Evolutionary conservation across 306 rosid genomes (phyloP).

Genomic region (Lablab purpureus): DNA sequence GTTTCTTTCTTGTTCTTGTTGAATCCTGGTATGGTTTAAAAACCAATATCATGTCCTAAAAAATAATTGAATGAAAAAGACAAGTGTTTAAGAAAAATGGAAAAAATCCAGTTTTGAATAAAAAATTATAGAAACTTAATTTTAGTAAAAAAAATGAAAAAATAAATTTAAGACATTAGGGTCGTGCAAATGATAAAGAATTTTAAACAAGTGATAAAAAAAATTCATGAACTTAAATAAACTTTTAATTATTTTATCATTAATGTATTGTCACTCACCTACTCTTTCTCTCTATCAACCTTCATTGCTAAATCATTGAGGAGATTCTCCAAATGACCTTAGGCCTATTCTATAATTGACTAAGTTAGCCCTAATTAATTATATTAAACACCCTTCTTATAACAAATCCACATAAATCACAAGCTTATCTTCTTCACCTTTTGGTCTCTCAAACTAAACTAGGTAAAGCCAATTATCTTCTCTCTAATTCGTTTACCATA

Average conservation of each 20-base stretch:
- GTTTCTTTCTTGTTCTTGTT: not conserved
- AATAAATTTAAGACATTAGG: not conserved
- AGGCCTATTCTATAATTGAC: no score
- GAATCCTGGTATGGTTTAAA: not conserved
- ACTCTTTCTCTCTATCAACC: not conserved
- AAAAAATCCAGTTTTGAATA: not conserved
- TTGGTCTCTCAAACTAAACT: no score
- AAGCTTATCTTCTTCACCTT: no score
- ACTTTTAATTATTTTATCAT: not conserved
- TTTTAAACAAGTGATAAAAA: not conserved
- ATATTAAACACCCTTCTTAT: no score
- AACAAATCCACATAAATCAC: no score
- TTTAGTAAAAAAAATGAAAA: not conserved
- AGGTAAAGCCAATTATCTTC: no score
- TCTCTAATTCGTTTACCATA: no score
- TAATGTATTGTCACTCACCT: not conserved
- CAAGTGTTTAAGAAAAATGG: no score
- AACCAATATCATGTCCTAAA: not conserved
- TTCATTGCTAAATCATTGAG: no score
- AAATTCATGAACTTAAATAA: not conserved
- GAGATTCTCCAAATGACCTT: no score
- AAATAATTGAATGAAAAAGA: not conserved
- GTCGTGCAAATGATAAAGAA: not conserved
- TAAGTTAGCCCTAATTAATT: no score
- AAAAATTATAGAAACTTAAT: not conserved